Base-by-base conservation (phyloP, 441 rosid genomes). In the Melianthus villosus region DNA sequence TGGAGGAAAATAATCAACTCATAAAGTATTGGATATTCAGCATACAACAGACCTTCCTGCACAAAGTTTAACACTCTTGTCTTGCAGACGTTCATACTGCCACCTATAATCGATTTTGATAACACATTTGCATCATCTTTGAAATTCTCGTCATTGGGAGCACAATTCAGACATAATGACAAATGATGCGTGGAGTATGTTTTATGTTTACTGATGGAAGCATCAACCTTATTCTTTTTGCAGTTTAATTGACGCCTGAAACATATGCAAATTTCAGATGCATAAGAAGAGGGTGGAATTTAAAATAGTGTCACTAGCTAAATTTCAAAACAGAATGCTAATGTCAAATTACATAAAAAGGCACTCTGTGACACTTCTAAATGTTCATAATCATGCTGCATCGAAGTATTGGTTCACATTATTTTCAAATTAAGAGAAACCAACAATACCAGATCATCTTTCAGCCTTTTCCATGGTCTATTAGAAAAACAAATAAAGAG, bases 81-180 rank as follows among this genome's bases (percentile, higher is more conserved):
- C 78, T 85, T 85, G 81, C 57, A 64, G 28, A 59, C 61, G 57
- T 85, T 91, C 65, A 69, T 67, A 62, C 73, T 82, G 47, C 94
- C 98, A 57, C 82, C 75, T 9, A 75, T 35, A 46, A 84, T 57
- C 17, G 93, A 91, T 66, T 79, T 91, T 2, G 94, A 82, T 44
- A 91, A 66, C 27, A 59, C 56, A 48, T 45, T 64, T 12, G 42
- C 52, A 32, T 74, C 93, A 26, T 82, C 78, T 60, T 71, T 71
- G 56, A 74, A 57, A 42, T 79, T 85, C 58, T 76, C 99, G 26
- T 56, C 61, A 39, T 46, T 67, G 36, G 76, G 46, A 54, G 64
- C 23, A 49, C 50, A 67, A 2, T 62, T 59, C 25, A 91, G 73
- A 51, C 53, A 51, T 29, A 0, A 31, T 36, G 11, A 42, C 37